Evolutionary conservation across 2,329 filamentous ascomycete genomes (phyloP).

Genomic region (Periconia macrospinosa): DNA sequence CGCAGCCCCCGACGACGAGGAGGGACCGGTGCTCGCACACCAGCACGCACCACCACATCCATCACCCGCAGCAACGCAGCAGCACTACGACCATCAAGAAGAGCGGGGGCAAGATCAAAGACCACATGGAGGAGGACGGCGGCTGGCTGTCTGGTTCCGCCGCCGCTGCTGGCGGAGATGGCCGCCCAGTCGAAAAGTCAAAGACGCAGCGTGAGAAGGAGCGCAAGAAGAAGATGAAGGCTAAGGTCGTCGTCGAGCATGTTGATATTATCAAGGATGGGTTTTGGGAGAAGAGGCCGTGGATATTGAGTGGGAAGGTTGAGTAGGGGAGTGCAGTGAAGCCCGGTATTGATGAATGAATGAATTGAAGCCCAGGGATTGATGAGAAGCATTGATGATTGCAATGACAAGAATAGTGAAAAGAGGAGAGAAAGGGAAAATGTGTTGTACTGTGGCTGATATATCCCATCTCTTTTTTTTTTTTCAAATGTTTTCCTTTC

Average conservation of each 20-base stretch:
- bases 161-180: conserved; percentile 51
- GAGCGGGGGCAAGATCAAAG: conserved; percentile 5
- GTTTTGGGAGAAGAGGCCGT: conserved; percentile 88
- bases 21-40: not conserved
- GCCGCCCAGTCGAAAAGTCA: conserved; percentile 55
- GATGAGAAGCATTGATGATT: too few species aligned
- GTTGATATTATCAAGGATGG: conserved; percentile 93
- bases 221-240: conserved; percentile 78
- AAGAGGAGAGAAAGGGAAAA: too few species aligned
- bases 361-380: too few species aligned
- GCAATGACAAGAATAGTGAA: too few species aligned
- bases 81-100: conserved; percentile 1
- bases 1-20: not conserved
- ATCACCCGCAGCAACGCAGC: not conserved
- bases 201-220: conserved; percentile 84
- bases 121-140: conserved; percentile 10
- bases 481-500: too few species aligned
- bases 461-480: too few species aligned
- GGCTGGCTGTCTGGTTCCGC: conserved; percentile 16
- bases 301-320: conserved; percentile 56
- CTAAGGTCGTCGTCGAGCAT: conserved; percentile 78
- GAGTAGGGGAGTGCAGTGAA: conserved; percentile 6
- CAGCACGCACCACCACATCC: not conserved
- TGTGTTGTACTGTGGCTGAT: too few species aligned
- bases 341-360: too few species aligned